A percentile compares a stretch with the other conserved stretches of the same genome.
Evolutionary conservation across 2,329 filamentous ascomycete species (phyloP).

Genomic region (Colletotrichum zoysiae): DNA sequence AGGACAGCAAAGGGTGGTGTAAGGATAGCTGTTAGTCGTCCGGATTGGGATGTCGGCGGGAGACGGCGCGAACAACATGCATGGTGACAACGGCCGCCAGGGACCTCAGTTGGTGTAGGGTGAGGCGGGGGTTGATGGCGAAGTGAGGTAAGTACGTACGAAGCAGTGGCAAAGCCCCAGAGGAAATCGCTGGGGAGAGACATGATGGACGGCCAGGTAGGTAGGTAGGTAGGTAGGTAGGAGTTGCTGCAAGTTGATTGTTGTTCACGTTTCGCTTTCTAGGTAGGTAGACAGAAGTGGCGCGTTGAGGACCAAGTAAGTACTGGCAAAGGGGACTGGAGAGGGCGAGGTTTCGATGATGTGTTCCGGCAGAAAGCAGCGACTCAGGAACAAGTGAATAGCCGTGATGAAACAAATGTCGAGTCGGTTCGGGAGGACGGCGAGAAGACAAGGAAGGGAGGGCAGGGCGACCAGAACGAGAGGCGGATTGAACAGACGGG

Average conservation of each 20-base stretch:
- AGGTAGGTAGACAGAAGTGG: slow-evolving; percentile 1
- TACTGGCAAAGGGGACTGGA: background rate
- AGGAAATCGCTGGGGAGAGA: slow-evolving; percentile 77
- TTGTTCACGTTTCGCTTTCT: background rate
- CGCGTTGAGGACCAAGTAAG: background rate
- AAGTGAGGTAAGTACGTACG: slow-evolving; percentile 61
- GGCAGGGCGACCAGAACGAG: slow-evolving; percentile 6
- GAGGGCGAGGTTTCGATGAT: background rate
- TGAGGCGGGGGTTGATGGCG: slow-evolving; percentile 10
- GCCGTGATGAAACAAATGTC: background rate
- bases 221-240: slow-evolving; percentile 1
- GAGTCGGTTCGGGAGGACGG: slow-evolving; percentile 9
- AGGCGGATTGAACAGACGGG: slow-evolving; percentile 10
- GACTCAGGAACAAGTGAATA: slow-evolving; percentile 12
- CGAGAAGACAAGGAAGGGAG: slow-evolving; percentile 10
- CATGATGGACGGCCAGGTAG: slow-evolving; percentile 54
- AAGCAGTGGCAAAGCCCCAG: slow-evolving; percentile 85
- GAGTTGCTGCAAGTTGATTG: background rate
- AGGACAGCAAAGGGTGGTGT: slow-evolving; percentile 18
- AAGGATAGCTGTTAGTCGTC: slow-evolving; percentile 31
- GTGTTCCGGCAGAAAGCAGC: slow-evolving; percentile 16
- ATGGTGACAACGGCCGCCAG: slow-evolving; percentile 21
- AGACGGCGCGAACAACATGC: slow-evolving; percentile 24
- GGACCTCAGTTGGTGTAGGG: background rate
- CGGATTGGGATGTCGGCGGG: slow-evolving; percentile 33